phyloP scores from a whole-genome alignment of 1,284 basidiomycete genomes.

The Ustilago curta region DNA sequence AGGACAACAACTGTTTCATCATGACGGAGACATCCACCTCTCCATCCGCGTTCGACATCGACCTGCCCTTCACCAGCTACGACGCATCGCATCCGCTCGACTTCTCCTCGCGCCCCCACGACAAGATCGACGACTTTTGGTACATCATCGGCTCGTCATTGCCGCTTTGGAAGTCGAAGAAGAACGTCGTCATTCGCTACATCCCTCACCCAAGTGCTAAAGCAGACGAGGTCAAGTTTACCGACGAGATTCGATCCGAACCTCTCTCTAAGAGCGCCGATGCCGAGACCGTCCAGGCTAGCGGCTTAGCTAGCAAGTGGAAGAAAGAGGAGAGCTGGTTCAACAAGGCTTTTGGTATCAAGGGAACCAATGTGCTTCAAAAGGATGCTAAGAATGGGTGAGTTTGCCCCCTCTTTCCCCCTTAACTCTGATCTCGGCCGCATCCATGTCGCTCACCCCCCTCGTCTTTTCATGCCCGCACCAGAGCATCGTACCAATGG shows the following conservation, averaged over 20 bases:
- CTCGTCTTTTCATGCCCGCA: background rate
- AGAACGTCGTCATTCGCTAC: constrained; percentile 53
- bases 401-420: background rate
- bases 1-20: background rate
- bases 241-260: constrained; percentile 50
- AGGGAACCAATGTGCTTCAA: constrained; percentile 48
- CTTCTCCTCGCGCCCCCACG: constrained; percentile 26
- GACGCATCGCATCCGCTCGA: constrained; percentile 31
- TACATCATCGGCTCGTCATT: constrained; percentile 46
- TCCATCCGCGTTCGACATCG: constrained; percentile 37
- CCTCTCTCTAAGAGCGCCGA: constrained; percentile 24
- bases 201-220: constrained; percentile 16
- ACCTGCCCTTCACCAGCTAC: constrained; percentile 45
- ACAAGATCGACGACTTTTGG: constrained; percentile 39
- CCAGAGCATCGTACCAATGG: constrained; percentile 50
- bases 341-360: constrained; percentile 48
- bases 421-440: background rate
- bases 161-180: constrained; percentile 44
- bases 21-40: constrained; percentile 4
- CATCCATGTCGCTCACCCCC: background rate
- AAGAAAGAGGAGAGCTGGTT: constrained; percentile 36
- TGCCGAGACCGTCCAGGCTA: constrained; percentile 10
- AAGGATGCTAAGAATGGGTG: constrained; percentile 50
- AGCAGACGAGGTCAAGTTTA: constrained; percentile 35
- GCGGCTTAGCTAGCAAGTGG: constrained; percentile 29